Conservation (phyloP, 1,284 basidiomycete genomes). For the Pascua guehoae region DNA sequence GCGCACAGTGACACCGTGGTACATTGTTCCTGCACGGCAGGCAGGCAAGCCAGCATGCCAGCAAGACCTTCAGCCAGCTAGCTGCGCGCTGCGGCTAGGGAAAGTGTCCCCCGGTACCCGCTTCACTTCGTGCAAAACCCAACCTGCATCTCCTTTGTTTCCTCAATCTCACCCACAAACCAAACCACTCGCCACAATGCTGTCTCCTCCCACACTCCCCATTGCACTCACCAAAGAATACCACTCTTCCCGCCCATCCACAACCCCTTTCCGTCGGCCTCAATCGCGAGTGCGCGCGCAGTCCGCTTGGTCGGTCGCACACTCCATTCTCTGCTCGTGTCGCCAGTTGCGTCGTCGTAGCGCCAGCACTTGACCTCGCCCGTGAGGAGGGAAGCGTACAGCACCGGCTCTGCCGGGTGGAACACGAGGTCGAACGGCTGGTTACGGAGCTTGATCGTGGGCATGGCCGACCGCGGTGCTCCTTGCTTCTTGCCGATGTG, state of each 20-base stretch:
- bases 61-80: too few species aligned
- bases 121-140: too few species aligned
- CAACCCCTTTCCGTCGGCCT: constrained; percentile 62
- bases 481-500: too few species aligned
- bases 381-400: constrained; percentile 75
- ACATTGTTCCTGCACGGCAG: too few species aligned
- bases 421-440: constrained; percentile 86
- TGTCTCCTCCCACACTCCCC: not conserved
- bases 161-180: not conserved
- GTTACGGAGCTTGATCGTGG: constrained; percentile 47
- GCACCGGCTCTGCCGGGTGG: constrained; percentile 65
- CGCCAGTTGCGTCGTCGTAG: constrained; percentile 60
- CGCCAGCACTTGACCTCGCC: constrained; percentile 76
- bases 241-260: constrained; percentile 83
- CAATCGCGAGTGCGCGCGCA: constrained; percentile 66
- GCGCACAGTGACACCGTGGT: too few species aligned
- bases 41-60: too few species aligned
- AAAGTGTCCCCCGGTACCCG: too few species aligned
- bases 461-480: constrained; percentile 25
- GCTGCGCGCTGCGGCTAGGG: too few species aligned
- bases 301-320: constrained; percentile 56
- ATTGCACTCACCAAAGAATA: constrained; percentile 64
- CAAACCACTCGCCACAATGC: too few species aligned
- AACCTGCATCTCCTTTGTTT: too few species aligned
- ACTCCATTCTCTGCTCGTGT: constrained; percentile 36